phyloP scores from a whole-genome alignment of 768 basidiomycete genomes.

The Rhodocollybia butyracea region DNA sequence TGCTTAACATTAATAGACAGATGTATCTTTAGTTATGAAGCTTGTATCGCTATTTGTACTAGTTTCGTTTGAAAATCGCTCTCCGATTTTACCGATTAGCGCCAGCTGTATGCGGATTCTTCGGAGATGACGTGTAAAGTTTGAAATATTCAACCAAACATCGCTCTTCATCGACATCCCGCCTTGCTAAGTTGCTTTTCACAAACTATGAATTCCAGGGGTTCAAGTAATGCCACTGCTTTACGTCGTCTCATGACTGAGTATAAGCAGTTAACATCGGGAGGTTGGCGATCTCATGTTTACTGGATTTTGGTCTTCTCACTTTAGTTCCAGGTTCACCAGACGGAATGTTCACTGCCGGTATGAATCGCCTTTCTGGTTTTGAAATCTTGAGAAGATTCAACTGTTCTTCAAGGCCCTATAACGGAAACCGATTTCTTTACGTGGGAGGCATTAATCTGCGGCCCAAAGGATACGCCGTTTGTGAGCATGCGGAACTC shows the following conservation, averaged over 20 bases:
- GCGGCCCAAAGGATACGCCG: slow-evolving; percentile 91
- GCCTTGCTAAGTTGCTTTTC: too few relatives aligned
- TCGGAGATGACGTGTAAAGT: background rate
- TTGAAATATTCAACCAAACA: too few relatives aligned
- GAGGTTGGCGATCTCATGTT: too few relatives aligned
- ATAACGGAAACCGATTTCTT: slow-evolving; percentile 92
- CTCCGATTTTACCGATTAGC: background rate
- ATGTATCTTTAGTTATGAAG: background rate
- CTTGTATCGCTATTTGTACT: background rate
- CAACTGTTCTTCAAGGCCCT: slow-evolving; percentile 53
- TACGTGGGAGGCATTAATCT: slow-evolving; percentile 93
- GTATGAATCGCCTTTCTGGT: slow-evolving; percentile 26
- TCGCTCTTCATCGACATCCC: too few relatives aligned
- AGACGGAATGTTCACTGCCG: slow-evolving; percentile 96
- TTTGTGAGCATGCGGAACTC: slow-evolving; percentile 49
- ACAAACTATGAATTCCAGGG: slow-evolving; percentile 48
- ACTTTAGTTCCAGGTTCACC: slow-evolving; percentile 57
- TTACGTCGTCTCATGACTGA: slow-evolving; percentile 89
- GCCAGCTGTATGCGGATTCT: background rate
- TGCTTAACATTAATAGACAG: slow-evolving; percentile 34
- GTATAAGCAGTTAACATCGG: slow-evolving; percentile 81
- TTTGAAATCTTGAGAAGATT: background rate
- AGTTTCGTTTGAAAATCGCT: too few relatives aligned
- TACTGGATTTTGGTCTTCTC: too few relatives aligned
- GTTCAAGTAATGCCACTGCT: slow-evolving; percentile 63